phyloP scores from a whole-genome alignment of 208 protist genomes.

The Wallacemonas rigidus region DNA sequence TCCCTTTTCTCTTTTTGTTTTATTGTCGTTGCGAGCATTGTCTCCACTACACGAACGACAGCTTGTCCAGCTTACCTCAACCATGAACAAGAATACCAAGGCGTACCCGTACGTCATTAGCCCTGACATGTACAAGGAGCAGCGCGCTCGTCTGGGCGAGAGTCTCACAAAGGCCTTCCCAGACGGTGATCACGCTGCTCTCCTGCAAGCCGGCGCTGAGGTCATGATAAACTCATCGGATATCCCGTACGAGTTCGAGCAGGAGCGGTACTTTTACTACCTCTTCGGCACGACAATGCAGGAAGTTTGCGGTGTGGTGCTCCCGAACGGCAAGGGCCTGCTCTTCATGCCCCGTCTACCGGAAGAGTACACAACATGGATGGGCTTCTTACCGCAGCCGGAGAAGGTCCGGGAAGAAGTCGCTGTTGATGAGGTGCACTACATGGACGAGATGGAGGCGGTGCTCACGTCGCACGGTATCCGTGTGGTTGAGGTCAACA shows the following conservation, averaged over 20 bases:
- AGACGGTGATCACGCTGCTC: slow-evolving; percentile 59
- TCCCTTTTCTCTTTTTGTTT: slow-evolving; percentile 19
- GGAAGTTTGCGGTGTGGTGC: slow-evolving; percentile 77
- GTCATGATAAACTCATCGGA: slow-evolving; percentile 90
- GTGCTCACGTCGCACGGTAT: slow-evolving; percentile 52
- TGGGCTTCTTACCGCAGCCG: slow-evolving; percentile 81
- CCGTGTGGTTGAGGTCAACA: slow-evolving; percentile 71
- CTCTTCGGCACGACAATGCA: slow-evolving; percentile 90
- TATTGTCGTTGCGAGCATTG: neutral
- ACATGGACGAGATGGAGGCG: slow-evolving; percentile 76
- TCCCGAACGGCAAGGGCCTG: slow-evolving; percentile 57
- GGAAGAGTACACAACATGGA: slow-evolving; percentile 87
- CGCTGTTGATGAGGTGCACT: slow-evolving; percentile 82
- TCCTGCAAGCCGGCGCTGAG: slow-evolving; percentile 81
- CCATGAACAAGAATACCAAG: slow-evolving; percentile 21
- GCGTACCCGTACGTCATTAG: slow-evolving; percentile 75
- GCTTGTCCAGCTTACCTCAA: neutral
- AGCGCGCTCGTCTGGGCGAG: slow-evolving; percentile 70
- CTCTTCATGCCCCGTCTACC: slow-evolving; percentile 91
- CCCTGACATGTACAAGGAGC: slow-evolving; percentile 84
- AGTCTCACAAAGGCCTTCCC: slow-evolving; percentile 43
- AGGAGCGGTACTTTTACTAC: slow-evolving; percentile 96
- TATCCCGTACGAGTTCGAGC: slow-evolving; percentile 87
- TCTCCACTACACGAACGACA: too few relatives aligned
- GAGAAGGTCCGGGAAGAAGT: slow-evolving; percentile 53